Evolutionary conservation across 1,139 yeast species (phyloP).

Genomic region (Yamadazyma atlantica): DNA sequence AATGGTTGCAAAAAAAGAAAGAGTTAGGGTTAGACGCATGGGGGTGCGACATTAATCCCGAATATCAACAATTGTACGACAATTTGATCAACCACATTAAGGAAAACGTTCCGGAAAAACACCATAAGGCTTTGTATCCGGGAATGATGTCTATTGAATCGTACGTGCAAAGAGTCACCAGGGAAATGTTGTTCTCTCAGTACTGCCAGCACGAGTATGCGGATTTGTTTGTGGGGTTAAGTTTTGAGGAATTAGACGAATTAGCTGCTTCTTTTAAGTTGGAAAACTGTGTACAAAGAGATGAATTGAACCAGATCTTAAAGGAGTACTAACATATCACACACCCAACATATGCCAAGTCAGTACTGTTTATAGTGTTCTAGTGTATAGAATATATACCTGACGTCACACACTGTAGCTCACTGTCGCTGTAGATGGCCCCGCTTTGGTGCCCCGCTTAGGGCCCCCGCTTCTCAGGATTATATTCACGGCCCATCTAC

Average conservation of each 20-base stretch:
- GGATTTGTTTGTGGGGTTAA: slow-evolving; percentile 32
- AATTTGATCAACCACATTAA: slow-evolving; percentile 29
- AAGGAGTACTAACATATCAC: slow-evolving; percentile 15
- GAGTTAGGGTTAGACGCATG: slow-evolving; percentile 43
- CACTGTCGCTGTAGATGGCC: too few species aligned
- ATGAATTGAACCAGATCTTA: slow-evolving; percentile 33
- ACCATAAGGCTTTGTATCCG: slow-evolving; percentile 32
- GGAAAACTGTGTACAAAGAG: slow-evolving; percentile 36
- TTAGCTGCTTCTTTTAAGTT: slow-evolving; percentile 44
- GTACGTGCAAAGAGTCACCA: slow-evolving; percentile 31
- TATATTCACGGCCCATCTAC: neutral
- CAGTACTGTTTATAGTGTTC: too few species aligned
- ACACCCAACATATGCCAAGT: neutral
- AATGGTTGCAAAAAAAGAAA: slow-evolving; percentile 37
- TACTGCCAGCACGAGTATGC: slow-evolving; percentile 40
- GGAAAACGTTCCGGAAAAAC: slow-evolving; percentile 28
- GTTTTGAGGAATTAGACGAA: slow-evolving; percentile 40
- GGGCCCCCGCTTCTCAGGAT: neutral
- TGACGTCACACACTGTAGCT: too few species aligned
- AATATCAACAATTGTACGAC: slow-evolving; percentile 27
- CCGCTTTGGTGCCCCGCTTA: neutral
- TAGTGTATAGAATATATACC: too few species aligned
- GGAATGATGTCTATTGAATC: slow-evolving; percentile 29
- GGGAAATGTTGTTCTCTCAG: slow-evolving; percentile 38
- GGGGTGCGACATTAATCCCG: slow-evolving; percentile 42